Conservation (phyloP, 2,329 filamentous ascomycete genomes). For the Diaporthe citriasiana region DNA sequence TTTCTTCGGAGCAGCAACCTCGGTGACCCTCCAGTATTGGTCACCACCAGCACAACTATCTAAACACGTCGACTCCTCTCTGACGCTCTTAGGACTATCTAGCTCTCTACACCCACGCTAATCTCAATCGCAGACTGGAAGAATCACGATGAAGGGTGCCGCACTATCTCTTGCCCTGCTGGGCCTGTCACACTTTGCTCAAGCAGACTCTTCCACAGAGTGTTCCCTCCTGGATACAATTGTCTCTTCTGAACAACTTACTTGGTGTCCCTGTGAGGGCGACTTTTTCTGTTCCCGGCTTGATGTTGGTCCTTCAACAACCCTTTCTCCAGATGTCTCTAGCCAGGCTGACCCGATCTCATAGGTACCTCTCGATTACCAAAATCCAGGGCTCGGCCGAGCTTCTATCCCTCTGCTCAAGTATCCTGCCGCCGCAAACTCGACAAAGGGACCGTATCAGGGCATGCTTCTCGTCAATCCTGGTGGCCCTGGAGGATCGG, state of each 20-base stretch:
- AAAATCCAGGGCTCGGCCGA: slow-evolving; percentile 37
- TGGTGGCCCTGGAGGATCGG: slow-evolving; percentile 17
- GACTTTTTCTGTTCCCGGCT: slow-evolving; percentile 47
- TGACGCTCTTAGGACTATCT: neutral
- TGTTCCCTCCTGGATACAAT: slow-evolving; percentile 19
- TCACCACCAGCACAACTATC: neutral
- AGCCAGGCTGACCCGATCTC: neutral
- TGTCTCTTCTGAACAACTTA: slow-evolving; percentile 40
- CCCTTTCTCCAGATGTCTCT: neutral
- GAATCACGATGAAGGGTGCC: neutral
- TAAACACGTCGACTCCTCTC: neutral
- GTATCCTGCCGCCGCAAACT: slow-evolving; percentile 35
- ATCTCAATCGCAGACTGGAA: neutral
- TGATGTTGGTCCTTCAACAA: slow-evolving; percentile 37
- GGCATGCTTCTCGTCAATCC: slow-evolving; percentile 28
- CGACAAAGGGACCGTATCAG: slow-evolving; percentile 36
- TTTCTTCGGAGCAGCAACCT: neutral
- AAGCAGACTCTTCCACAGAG: neutral
- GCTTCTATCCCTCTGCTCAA: slow-evolving; percentile 41
- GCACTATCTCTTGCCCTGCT: slow-evolving; percentile 8
- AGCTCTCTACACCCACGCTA: neutral
- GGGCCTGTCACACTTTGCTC: neutral
- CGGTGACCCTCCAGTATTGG: neutral
- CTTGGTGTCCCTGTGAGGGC: slow-evolving; percentile 47
- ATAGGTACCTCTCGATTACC: slow-evolving; percentile 43